Evolutionary conservation across 176 grass and related monocot species (phyloP), one percentile per base, ranked within the genome.

Genomic region (Carex kokanica): DNA sequence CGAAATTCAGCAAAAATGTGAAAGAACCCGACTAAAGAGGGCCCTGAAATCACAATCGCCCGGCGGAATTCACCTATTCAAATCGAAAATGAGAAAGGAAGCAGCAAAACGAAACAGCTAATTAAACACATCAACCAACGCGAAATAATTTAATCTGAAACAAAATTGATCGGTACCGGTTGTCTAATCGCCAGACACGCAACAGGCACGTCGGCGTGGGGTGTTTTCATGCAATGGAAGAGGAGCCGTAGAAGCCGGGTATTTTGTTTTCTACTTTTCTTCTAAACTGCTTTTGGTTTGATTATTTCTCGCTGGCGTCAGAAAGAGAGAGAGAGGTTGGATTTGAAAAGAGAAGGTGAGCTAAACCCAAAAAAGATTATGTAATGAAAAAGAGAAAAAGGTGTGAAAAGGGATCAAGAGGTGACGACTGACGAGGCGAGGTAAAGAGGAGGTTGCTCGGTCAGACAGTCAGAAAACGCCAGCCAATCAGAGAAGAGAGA

Each of bases 401-500:
- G 69, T 73, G 69, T 73, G 69, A 18, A 73, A 73, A 73, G 69
- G 41, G 41, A 24, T 51, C 69, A 51, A 73, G 18, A 51, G 69
- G 69, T 73, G 69, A 49, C 31, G 55, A 79, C 17, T 79, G 49
- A 54, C 36, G 10, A 32, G 12, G 52, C 34, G 16, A 17, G 27
- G 24, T 56, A 58, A 56, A 55, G 53, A 38, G 54, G 6, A 79
- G 24, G 15, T 57, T 79, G 77, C 77, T 38, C 23, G 77, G 56
- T 79, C 74, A 79, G 68, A 77, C 23, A 34, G 52, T 79, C 77
- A 79, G 75, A 55, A 60, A 79, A 58, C 24, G 14, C 53, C 75
- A 79, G 29, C 77, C 77, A 79, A 79, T 79, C 77, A 79, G 7
- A 79, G 18, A 36, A 24, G 10, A 79, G 52, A 79, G 45, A 78